Conservation (phyloP, 2,329 filamentous ascomycete species). For the Arachnopeziza araneosa region DNA sequence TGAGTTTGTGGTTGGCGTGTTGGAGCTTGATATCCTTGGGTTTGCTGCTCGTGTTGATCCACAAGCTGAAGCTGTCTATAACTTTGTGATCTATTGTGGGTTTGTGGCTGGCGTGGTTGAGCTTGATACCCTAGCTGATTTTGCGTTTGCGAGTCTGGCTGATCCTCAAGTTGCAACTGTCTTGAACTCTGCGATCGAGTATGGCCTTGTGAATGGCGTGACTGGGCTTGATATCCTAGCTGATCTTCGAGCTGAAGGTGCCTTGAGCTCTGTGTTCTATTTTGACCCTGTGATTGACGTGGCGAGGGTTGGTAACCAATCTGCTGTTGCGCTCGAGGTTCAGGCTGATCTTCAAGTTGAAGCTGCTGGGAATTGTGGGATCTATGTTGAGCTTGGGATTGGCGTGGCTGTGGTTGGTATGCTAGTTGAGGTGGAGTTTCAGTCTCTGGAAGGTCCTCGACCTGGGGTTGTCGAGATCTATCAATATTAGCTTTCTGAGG, state of each 20-base stretch:
- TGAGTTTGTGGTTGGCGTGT: background rate
- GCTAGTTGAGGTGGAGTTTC: background rate
- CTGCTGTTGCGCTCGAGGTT: background rate
- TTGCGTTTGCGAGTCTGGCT: background rate
- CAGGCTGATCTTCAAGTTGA: background rate
- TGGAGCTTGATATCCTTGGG: slow-evolving; percentile 8
- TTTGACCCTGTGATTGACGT: background rate
- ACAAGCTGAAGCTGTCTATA: background rate
- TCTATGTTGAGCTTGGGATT: slow-evolving; percentile 1
- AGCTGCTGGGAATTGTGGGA: background rate
- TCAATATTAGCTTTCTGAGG: slow-evolving; percentile 41
- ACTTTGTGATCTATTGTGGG: background rate
- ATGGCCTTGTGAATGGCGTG: slow-evolving; percentile 37
- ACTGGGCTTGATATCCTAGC: background rate
- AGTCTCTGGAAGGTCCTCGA: slow-evolving; percentile 12
- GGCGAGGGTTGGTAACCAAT: slow-evolving; percentile 7
- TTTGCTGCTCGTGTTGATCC: background rate
- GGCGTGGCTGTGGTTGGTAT: slow-evolving; percentile 29
- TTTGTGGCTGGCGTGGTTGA: slow-evolving; percentile 22
- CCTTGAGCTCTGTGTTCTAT: slow-evolving; percentile 1
- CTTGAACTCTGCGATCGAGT: slow-evolving; percentile 17
- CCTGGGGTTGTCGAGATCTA: slow-evolving; percentile 19
- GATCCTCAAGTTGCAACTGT: slow-evolving; percentile 20
- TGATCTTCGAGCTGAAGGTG: slow-evolving; percentile 11
- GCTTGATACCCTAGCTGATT: slow-evolving; percentile 20